Evolutionary conservation across 345 rosid species (phyloP).

Genomic region (Leavenworthia alabamica): DNA sequence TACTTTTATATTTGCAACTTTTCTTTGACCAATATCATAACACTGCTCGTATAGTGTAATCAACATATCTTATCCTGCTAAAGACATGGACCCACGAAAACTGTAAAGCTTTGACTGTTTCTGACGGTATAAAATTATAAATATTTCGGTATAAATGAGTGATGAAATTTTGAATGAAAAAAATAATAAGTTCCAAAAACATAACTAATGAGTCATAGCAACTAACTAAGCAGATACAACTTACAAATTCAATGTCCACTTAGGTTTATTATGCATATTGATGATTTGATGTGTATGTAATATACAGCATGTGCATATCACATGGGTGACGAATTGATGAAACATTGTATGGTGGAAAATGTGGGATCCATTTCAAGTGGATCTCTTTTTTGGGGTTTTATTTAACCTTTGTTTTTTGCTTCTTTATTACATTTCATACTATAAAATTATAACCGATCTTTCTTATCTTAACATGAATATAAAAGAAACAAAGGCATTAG

Average conservation of each 20-base stretch:
- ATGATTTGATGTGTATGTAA: too few species aligned
- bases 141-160: background rate
- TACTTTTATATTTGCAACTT: background rate
- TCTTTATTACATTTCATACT: background rate
- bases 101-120: background rate
- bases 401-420: background rate
- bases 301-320: slow-evolving; percentile 12
- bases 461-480: slow-evolving; percentile 26
- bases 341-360: slow-evolving; percentile 12
- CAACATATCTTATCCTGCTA: slow-evolving; percentile 21
- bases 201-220: slow-evolving; percentile 9
- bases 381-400: slow-evolving; percentile 5
- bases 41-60: slow-evolving; percentile 1
- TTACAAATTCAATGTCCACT: slow-evolving; percentile 1
- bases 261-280: background rate
- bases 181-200: background rate
- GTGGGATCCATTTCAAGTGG: slow-evolving; percentile 24
- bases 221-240: slow-evolving; percentile 23
- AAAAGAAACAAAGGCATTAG: slow-evolving; percentile 7
- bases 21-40: slow-evolving; percentile 19
- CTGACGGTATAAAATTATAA: background rate
- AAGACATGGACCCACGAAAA: slow-evolving; percentile 9
- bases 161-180: background rate
- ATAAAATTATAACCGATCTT: slow-evolving; percentile 8
- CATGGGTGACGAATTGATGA: slow-evolving; percentile 35